These are phyloP conservation scores for Populus nigra DNA, from an alignment of 345 rosid genomes.

Conservation along the genomic window DNA sequence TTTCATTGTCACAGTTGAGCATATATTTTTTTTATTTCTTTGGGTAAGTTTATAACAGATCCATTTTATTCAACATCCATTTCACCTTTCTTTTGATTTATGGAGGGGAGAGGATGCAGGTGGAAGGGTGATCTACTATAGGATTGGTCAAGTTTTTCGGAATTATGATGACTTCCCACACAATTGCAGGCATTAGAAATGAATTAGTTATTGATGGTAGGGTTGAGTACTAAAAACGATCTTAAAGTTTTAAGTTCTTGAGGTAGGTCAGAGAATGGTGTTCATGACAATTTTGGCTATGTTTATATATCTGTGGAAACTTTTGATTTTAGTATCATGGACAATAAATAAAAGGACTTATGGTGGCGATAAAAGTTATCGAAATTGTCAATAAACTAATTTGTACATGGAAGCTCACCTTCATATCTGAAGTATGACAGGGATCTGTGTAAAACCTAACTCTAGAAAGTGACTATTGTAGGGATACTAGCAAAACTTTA, in stretches of 20 bases:
- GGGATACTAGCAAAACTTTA: neutral
- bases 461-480: neutral
- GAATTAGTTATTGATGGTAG: neutral
- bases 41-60: neutral
- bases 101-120: neutral
- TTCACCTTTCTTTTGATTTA: neutral
- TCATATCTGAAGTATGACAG: neutral
- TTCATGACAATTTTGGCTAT: neutral
- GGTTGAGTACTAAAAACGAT: neutral
- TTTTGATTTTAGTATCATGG: neutral
- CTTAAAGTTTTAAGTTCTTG: too few relatives aligned
- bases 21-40: neutral
- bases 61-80: neutral
- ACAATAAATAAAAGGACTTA: neutral
- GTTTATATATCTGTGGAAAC: neutral
- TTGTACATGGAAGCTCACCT: neutral
- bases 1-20: neutral
- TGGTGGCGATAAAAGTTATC: neutral
- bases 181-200: neutral
- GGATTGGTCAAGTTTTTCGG: neutral
- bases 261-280: neutral
- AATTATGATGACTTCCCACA: neutral
- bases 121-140: neutral
- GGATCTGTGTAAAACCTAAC: neutral
- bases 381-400: neutral